Conservation (phyloP, 768 basidiomycete species). For the Tephrocybe rancida region DNA sequence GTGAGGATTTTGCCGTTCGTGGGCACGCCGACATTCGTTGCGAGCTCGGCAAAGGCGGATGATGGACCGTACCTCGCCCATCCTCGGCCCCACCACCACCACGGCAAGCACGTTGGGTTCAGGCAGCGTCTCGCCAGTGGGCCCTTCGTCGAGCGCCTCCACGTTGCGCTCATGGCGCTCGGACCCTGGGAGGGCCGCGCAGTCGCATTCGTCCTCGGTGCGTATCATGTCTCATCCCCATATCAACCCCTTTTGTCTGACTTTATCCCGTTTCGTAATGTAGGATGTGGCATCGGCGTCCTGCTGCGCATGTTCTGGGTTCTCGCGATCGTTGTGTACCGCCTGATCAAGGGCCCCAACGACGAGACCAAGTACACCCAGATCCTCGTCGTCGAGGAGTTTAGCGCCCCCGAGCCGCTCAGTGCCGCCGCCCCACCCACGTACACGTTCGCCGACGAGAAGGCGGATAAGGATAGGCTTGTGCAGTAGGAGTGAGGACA, state of each 20-base stretch:
- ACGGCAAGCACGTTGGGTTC: constrained; percentile 25
- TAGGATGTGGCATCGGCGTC: constrained; percentile 85
- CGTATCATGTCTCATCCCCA: constrained; percentile 10
- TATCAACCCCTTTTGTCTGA: neutral
- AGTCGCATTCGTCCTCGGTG: constrained; percentile 81
- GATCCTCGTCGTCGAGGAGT: constrained; percentile 39
- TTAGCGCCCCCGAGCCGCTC: constrained; percentile 51
- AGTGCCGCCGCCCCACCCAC: constrained; percentile 56
- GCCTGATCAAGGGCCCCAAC: constrained; percentile 50
- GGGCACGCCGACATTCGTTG: constrained; percentile 24
- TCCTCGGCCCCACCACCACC: constrained; percentile 25
- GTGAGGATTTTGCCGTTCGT: constrained; percentile 38
- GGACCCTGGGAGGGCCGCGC: constrained; percentile 85
- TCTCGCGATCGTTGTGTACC: constrained; percentile 59
- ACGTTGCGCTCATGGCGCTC: constrained; percentile 65
- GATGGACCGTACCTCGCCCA: constrained; percentile 8
- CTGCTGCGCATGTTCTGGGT: constrained; percentile 83
- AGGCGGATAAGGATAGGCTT: constrained; percentile 28
- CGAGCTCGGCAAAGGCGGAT: neutral
- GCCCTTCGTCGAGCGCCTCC: constrained; percentile 62
- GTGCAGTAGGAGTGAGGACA: constrained; percentile 12
- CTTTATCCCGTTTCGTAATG: neutral
- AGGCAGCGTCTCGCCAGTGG: constrained; percentile 26
- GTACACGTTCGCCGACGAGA: constrained; percentile 58
- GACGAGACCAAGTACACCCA: constrained; percentile 43